Conservation (phyloP, 1,284 basidiomycete genomes). For the Ceratobasidium theobromae region DNA sequence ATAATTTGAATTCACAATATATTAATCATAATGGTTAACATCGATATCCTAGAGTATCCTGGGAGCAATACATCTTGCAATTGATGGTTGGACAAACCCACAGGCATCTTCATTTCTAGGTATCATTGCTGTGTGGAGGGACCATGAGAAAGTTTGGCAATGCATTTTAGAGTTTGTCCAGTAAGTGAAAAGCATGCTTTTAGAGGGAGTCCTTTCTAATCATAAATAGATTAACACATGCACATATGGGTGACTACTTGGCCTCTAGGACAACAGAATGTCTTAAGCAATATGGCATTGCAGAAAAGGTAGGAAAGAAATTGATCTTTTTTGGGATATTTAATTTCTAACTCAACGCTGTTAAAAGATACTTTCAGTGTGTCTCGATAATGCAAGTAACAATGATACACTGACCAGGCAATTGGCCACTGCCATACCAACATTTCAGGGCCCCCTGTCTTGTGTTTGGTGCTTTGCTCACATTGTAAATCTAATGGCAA, state of each 20-base stretch:
- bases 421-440: not conserved
- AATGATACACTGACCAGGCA: not conserved
- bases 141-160: not conserved
- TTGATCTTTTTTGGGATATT: not conserved
- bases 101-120: not conserved
- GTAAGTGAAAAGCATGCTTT: not conserved
- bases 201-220: not conserved
- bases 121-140: not conserved
- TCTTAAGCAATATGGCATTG: slow-evolving; percentile 9
- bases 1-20: too few species aligned
- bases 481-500: slow-evolving; percentile 10
- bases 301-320: slow-evolving; percentile 9
- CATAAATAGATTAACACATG: slow-evolving; percentile 1
- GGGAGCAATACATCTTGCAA: not conserved
- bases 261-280: not conserved
- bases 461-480: slow-evolving; percentile 2
- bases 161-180: not conserved
- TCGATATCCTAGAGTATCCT: not conserved
- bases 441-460: not conserved
- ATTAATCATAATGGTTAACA: too few species aligned
- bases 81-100: slow-evolving; percentile 16
- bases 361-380: not conserved
- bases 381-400: slow-evolving; percentile 6
- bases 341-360: too few species aligned
- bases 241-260: slow-evolving; percentile 5